Conservation (phyloP, 768 basidiomycete species). For the Exsudoporus frostii region DNA sequence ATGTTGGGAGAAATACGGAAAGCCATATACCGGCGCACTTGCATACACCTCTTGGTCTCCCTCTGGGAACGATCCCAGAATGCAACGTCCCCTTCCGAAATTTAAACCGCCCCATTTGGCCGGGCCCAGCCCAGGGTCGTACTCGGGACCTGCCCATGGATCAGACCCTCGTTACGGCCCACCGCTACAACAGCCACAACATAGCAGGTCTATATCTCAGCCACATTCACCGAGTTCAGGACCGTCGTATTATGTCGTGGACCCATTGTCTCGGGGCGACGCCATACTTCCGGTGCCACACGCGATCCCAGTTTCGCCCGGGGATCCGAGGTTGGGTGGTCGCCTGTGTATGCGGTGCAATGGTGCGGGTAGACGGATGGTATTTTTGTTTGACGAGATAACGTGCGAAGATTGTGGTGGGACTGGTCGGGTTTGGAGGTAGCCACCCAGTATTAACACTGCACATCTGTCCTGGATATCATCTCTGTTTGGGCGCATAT, state of each 20-base stretch:
- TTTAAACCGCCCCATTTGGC: slow-evolving; percentile 23
- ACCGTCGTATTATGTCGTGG: slow-evolving; percentile 25
- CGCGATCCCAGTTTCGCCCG: slow-evolving; percentile 49
- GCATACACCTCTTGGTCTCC: slow-evolving; percentile 46
- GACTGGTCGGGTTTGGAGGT: slow-evolving; percentile 52
- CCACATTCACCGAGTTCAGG: slow-evolving; percentile 6
- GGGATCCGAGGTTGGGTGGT: slow-evolving; percentile 72
- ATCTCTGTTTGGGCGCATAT: neutral
- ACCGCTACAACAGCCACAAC: slow-evolving; percentile 6
- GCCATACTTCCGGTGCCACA: slow-evolving; percentile 35
- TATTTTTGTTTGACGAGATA: slow-evolving; percentile 53
- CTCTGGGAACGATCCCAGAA: slow-evolving; percentile 18
- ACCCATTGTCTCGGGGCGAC: slow-evolving; percentile 14
- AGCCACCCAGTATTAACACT: too few species aligned
- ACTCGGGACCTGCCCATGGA: neutral
- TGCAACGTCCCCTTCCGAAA: slow-evolving; percentile 30
- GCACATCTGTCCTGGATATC: too few species aligned
- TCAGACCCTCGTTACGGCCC: neutral
- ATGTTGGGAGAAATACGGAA: slow-evolving; percentile 73
- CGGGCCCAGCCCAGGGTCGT: neutral
- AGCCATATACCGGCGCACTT: slow-evolving; percentile 58
- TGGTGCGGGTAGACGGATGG: slow-evolving; percentile 51
- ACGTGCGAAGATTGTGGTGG: slow-evolving; percentile 62
- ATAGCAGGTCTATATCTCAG: slow-evolving; percentile 21
- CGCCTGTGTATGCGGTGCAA: slow-evolving; percentile 60